Percentiles rank a stretch among this genome's conserved stretches.
Evolutionary conservation across 108 stramenopile genomes (phyloP).

Genomic region (Schizochytrium sp.): DNA sequence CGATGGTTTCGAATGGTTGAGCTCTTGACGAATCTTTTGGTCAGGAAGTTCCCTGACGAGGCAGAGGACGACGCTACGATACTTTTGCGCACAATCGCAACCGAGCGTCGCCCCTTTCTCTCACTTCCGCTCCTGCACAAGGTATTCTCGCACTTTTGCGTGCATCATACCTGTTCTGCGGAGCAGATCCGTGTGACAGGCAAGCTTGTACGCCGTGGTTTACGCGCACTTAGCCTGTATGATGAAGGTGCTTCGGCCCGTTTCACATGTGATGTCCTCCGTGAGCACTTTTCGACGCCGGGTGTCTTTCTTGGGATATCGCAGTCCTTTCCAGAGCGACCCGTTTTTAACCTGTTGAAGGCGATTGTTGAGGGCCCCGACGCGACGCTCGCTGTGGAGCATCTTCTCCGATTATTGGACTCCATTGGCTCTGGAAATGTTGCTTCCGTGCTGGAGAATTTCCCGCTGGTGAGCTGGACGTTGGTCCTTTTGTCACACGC

Average conservation of each 20-base stretch:
- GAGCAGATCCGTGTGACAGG: slow-evolving; percentile 7
- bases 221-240: background rate
- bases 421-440: background rate
- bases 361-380: background rate
- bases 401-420: background rate
- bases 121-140: background rate
- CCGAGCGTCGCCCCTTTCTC: background rate
- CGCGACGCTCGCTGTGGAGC: background rate
- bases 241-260: background rate
- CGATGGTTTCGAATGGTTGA: background rate
- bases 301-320: background rate
- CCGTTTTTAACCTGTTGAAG: background rate
- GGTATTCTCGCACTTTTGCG: slow-evolving; percentile 8
- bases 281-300: background rate
- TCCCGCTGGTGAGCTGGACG: background rate
- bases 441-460: background rate
- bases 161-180: background rate
- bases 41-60: background rate
- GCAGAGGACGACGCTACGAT: background rate
- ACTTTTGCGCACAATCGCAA: background rate
- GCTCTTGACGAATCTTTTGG: background rate
- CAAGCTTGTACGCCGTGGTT: background rate
- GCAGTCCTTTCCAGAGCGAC: background rate
- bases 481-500: background rate
- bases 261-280: background rate